Base-by-base conservation (phyloP, 2,329 filamentous ascomycete species). In the Chaetomium sp. region DNA sequence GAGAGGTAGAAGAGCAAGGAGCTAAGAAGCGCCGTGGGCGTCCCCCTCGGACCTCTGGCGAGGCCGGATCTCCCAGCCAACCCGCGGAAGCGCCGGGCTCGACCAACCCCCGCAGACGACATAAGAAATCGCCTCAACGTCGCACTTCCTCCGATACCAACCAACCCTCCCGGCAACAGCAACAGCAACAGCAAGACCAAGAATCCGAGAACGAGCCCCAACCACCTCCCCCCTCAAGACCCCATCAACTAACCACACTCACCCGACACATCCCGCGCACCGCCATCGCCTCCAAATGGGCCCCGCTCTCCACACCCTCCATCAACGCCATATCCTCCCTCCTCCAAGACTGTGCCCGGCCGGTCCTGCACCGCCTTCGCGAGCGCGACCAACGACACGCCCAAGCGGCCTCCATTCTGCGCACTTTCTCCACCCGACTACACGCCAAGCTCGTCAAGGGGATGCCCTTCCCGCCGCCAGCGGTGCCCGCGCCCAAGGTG, bases 271-370 rank as follows among this genome's bases (percentile, higher is more conserved):
- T 89, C 44, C 80, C 83, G n/a, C 80, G 78, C 58, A 77, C 79
- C 34, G 79, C 77, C 40, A 87, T 95, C 56, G 78, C 87, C 43
- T 72, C 84, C 43, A 88, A 86, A 66, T 90, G 86, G 86, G 72
- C 75, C 2, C 74, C 80, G 5, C 74, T 88, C 5, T 75, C 80
- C 4, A 67, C 72, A 6, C 69, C 75, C 32, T 80, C 84, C 43
- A 70, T 87, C 53, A 71, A 77, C 6, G 77, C 78, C 51, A 75
- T 86, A n/a, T 72, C 75, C 14, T 68, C 73, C 12, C 74, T 88
- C 34, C 71, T 89, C 36, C 71, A 75, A 27, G 77, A 83, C 60
- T 78, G 82, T 50, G 80, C 84, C 61, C 79, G 79, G 12, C 81
- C 85, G 11, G 79, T 88, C 45, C 75, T 87, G 10, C 76, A 80